Conservation (phyloP, 2,329 filamentous ascomycete species). For the Ceratocystis ficicola region DNA sequence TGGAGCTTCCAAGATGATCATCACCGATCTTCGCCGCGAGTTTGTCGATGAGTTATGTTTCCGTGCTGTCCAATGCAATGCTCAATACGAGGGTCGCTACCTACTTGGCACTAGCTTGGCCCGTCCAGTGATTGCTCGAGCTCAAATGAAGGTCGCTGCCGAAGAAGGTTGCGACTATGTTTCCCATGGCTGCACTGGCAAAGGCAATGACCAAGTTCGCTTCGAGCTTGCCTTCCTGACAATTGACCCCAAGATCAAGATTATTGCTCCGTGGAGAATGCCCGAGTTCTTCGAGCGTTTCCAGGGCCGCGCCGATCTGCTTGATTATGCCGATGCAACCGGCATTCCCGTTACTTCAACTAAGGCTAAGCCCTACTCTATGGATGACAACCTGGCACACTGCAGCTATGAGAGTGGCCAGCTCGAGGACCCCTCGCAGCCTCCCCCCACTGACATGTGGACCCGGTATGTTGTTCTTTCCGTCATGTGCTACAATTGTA, state of each 20-base stretch:
- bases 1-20: slow-evolving; percentile 34
- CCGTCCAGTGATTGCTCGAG: slow-evolving; percentile 52
- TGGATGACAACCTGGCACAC: slow-evolving; percentile 60
- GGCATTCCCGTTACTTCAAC: slow-evolving; percentile 61
- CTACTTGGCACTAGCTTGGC: slow-evolving; percentile 43
- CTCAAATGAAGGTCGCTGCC: slow-evolving; percentile 40
- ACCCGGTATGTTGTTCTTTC: slow-evolving; percentile 30
- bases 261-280: slow-evolving; percentile 64
- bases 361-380: slow-evolving; percentile 57
- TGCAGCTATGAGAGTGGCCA: slow-evolving; percentile 71
- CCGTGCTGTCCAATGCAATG: slow-evolving; percentile 58
- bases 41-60: slow-evolving; percentile 68
- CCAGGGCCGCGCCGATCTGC: slow-evolving; percentile 57
- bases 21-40: slow-evolving; percentile 52
- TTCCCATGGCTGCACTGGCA: slow-evolving; percentile 44
- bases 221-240: slow-evolving; percentile 33
- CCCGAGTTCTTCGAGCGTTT: slow-evolving; percentile 59
- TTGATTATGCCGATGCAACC: slow-evolving; percentile 56
- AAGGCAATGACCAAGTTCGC: slow-evolving; percentile 36
- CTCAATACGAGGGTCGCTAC: slow-evolving; percentile 46
- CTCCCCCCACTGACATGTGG: slow-evolving; percentile 60
- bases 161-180: slow-evolving; percentile 28
- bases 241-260: slow-evolving; percentile 52
- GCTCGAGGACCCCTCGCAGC: slow-evolving; percentile 46
- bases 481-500: not conserved